These are phyloP conservation scores for Diaporthe citri DNA, from an alignment of 2,329 filamentous ascomycete species.

Conservation along the genomic window DNA sequence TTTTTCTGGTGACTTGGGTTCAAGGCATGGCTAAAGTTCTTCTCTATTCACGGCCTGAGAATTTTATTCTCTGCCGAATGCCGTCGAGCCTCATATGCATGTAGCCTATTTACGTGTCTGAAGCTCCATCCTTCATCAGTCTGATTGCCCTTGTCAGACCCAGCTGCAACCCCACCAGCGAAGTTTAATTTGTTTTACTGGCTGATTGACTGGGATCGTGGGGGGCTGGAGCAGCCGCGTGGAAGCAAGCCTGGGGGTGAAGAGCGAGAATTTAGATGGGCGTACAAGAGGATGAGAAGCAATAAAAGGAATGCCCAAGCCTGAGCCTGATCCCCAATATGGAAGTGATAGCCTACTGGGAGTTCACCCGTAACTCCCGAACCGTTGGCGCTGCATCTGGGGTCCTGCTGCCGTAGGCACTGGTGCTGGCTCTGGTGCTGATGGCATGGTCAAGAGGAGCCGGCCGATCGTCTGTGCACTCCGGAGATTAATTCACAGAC, in stretches of 20 bases:
- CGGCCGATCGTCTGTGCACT: slow-evolving; percentile 10
- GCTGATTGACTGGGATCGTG: not conserved
- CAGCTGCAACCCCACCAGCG: slow-evolving; percentile 22
- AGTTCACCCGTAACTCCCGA: slow-evolving; percentile 3
- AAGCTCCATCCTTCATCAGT: slow-evolving; percentile 27
- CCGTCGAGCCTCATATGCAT: not conserved
- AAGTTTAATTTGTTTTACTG: slow-evolving; percentile 20
- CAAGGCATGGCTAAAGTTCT: too few relatives aligned
- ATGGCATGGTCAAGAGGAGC: not conserved
- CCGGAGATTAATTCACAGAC: slow-evolving; percentile 27
- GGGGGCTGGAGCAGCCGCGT: not conserved
- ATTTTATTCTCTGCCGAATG: not conserved
- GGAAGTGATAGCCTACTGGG: not conserved
- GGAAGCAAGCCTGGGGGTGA: not conserved
- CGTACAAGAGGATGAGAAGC: not conserved
- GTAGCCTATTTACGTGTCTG: not conserved
- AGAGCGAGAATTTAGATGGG: not conserved
- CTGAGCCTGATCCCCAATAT: not conserved
- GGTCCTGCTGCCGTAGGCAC: not conserved
- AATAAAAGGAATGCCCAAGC: not conserved
- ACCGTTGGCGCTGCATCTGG: not conserved
- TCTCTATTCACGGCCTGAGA: not conserved
- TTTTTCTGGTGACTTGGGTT: not conserved
- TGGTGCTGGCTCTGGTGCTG: slow-evolving; percentile 2
- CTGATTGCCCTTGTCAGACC: slow-evolving; percentile 23